Evolutionary conservation across 176 grass and related monocot genomes (phyloP), one percentile per base, ranked within the genome.

Genomic region (Paspalum notatum): DNA sequence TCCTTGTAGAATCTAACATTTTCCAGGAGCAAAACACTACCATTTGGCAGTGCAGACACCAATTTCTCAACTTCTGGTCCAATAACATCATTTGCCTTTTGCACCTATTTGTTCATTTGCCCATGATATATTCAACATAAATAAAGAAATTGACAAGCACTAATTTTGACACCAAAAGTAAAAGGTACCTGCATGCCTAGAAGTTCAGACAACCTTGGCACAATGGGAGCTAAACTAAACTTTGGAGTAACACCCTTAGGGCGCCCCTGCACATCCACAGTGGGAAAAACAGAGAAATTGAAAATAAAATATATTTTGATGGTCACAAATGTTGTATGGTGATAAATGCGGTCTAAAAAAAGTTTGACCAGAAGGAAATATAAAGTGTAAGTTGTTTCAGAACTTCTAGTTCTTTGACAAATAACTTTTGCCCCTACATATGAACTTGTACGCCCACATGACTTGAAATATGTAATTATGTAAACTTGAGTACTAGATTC

Each of bases 1-100:
- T 89, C 87, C 46, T 85, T 82, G 22, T 89, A 89, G 50, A 89
- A 89, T 46, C 82, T 85, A n/a, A 89, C 87, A 82, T 89, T 89
- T 81, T 89, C 87, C 26, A 89, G 77, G 22, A 85, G 87, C 38
- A 89, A 45, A 70, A 89, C 56, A 41, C 83, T 60, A 64, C 87
- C 87, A 49, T 89, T 84, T 47, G 87, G 65, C 7, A 89, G 26
- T 41, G 64, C 46, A 72, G 77, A 79, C 20, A 89, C 87, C 65
- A 77, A 82, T 72, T 85, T 85, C 45, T 82, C 71, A 82, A 89
- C 87, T 71, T 85, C 87, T 27, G 82, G 82, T 25, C 87, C 87
- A 72, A 89, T 64, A 75, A 66, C 79, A 79, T 86, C 79, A 83
- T 86, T 79, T 18, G 83, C 88, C 44, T 86, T 90, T 63, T 83